These are phyloP conservation scores for Colletotrichum sp. DNA, from an alignment of 2,329 filamentous ascomycete genomes.

Conservation along the genomic window DNA sequence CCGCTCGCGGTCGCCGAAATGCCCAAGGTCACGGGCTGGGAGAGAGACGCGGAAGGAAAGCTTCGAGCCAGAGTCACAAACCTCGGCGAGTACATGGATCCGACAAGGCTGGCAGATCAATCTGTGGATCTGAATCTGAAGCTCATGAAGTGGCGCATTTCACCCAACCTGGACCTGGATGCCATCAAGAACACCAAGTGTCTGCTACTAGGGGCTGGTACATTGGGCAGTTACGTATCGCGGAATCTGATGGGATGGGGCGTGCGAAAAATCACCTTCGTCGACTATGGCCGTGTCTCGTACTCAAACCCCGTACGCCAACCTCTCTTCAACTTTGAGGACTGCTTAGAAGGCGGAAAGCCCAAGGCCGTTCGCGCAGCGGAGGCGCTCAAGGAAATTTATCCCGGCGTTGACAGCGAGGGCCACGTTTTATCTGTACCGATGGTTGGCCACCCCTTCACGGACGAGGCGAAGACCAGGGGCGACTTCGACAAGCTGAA, in stretches of 20 bases:
- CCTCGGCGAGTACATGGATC: slow-evolving; percentile 93
- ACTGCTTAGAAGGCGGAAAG: slow-evolving; percentile 84
- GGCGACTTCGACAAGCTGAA: slow-evolving; percentile 78
- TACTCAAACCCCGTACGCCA: slow-evolving; percentile 97
- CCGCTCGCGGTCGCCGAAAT: slow-evolving; percentile 57
- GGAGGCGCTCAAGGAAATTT: slow-evolving; percentile 81
- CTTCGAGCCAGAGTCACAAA: slow-evolving; percentile 80
- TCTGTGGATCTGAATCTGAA: slow-evolving; percentile 96
- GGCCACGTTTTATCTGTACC: slow-evolving; percentile 87
- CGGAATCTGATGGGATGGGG: slow-evolving; percentile 95
- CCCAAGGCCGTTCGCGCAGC: slow-evolving; percentile 85
- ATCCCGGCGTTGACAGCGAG: slow-evolving; percentile 83
- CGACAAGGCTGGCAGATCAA: slow-evolving; percentile 83
- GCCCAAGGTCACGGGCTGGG: slow-evolving; percentile 96
- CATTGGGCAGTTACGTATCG: slow-evolving; percentile 91
- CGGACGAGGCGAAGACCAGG: slow-evolving; percentile 71
- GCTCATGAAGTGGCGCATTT: slow-evolving; percentile 98
- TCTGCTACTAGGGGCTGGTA: slow-evolving; percentile 88
- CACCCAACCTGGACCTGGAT: slow-evolving; percentile 85
- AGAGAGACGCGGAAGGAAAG: slow-evolving; percentile 80
- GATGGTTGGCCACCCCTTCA: slow-evolving; percentile 92
- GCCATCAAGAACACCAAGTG: slow-evolving; percentile 89
- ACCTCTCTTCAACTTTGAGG: slow-evolving; percentile 87
- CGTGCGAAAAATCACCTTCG: slow-evolving; percentile 91
- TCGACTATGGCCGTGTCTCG: slow-evolving; percentile 91